Percentiles rank a stretch among this genome's conserved stretches.
Evolutionary conservation across 2,329 filamentous ascomycete species (phyloP).

Genomic region (Eutypa lata): DNA sequence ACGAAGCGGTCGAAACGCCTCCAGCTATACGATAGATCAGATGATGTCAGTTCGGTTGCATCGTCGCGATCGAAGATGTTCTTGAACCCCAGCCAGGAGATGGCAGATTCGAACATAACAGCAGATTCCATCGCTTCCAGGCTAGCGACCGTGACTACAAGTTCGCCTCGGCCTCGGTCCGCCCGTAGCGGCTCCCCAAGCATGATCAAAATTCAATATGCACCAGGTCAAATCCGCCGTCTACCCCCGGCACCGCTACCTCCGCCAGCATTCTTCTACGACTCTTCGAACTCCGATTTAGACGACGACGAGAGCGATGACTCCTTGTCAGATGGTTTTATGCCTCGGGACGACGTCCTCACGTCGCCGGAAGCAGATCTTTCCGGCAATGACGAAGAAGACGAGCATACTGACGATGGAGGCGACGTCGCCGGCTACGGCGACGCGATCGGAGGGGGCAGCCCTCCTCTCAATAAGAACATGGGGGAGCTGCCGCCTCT

Average conservation of each 20-base stretch:
- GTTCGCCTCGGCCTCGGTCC: constrained; percentile 28
- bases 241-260: constrained; percentile 48
- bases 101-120: constrained; percentile 22
- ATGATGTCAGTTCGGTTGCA: constrained; percentile 4
- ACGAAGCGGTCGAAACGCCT: constrained; percentile 40
- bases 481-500: constrained; percentile 74
- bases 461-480: constrained; percentile 41
- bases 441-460: neutral
- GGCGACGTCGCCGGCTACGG: neutral
- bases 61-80: constrained; percentile 2
- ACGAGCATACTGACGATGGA: constrained; percentile 67
- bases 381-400: constrained; percentile 84
- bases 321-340: constrained; percentile 11
- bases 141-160: constrained; percentile 40
- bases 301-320: constrained; percentile 17
- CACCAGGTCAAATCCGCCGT: constrained; percentile 38
- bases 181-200: constrained; percentile 1
- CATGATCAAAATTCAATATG: constrained; percentile 43
- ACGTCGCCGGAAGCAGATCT: constrained; percentile 78
- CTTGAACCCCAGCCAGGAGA: constrained; percentile 11
- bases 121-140: constrained; percentile 40
- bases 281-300: constrained; percentile 38
- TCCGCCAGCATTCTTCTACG: constrained; percentile 50
- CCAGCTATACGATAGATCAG: constrained; percentile 5
- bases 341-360: constrained; percentile 55